Conservation (phyloP, 192 early-diverging fungal species). For the Chytriomyces hyalinus region DNA sequence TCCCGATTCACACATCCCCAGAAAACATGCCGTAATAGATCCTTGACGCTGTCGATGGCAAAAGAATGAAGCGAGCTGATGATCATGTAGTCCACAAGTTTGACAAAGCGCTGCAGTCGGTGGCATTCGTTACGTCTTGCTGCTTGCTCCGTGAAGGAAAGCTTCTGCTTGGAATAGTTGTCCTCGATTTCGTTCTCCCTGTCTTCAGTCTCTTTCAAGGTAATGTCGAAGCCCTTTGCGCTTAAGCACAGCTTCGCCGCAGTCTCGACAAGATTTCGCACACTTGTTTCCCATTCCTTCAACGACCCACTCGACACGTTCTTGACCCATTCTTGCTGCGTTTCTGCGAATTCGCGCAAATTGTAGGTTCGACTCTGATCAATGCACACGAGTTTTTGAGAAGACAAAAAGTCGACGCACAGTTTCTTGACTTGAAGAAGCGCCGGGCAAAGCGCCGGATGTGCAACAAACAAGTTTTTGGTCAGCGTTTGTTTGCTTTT, state of each 20-base stretch:
- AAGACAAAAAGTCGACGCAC: conserved; percentile 40
- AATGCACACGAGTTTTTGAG: conserved; percentile 44
- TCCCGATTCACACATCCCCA: conserved; percentile 56
- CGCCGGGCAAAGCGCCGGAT: conserved; percentile 50
- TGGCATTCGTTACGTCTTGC: conserved; percentile 61
- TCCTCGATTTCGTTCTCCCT: conserved; percentile 10
- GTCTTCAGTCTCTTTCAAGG: conserved; percentile 22
- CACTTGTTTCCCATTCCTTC: conserved; percentile 47
- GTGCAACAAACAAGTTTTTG: conserved; percentile 55
- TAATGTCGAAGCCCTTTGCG: conserved; percentile 58
- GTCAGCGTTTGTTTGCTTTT: conserved; percentile 41
- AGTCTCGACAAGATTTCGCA: conserved; percentile 49
- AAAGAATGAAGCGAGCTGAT: conserved; percentile 57
- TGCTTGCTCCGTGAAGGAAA: conserved; percentile 67
- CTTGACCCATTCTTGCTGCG: conserved; percentile 55
- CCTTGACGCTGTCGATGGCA: conserved; percentile 49
- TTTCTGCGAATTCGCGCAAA: conserved; percentile 52
- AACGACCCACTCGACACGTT: conserved; percentile 30
- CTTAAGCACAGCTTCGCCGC: conserved; percentile 51
- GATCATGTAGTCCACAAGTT: conserved; percentile 64
- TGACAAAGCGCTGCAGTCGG: conserved; percentile 62
- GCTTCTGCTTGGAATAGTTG: conserved; percentile 29
- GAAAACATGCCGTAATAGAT: conserved; percentile 51
- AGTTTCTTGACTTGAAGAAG: conserved; percentile 44
- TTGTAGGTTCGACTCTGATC: conserved; percentile 44